Conservation (phyloP, 768 basidiomycete species). For the Suillus alpinus region DNA sequence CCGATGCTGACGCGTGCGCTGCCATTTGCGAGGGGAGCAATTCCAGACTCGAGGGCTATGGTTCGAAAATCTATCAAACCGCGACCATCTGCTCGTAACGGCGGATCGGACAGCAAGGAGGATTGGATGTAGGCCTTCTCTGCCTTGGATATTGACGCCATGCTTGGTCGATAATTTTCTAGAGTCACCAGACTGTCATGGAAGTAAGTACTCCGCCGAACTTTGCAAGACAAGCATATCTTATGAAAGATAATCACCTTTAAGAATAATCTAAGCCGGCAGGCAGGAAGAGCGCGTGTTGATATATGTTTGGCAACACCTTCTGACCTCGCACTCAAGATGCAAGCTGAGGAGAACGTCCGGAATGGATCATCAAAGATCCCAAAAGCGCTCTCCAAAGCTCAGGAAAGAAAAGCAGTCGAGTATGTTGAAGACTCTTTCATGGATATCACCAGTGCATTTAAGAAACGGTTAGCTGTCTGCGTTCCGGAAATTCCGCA, state of each 20-base stretch:
- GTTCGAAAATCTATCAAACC: conserved; percentile 61
- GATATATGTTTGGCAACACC: conserved; percentile 15
- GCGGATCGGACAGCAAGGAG: conserved; percentile 54
- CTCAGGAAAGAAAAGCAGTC: conserved; percentile 63
- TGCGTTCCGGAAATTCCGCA: background rate
- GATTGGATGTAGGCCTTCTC: conserved; percentile 75
- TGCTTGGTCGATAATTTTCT: conserved; percentile 3
- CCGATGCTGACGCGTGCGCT: conserved; percentile 79
- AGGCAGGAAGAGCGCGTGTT: conserved; percentile 11
- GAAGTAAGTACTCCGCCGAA: background rate
- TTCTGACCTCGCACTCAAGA: conserved; percentile 3
- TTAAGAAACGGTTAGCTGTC: conserved; percentile 69
- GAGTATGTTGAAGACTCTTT: conserved; percentile 66
- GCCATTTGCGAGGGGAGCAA: conserved; percentile 80
- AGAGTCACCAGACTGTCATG: background rate
- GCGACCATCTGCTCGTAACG: conserved; percentile 79
- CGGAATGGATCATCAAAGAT: background rate
- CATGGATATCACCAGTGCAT: conserved; percentile 62
- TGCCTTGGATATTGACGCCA: conserved; percentile 59
- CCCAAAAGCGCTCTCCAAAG: conserved; percentile 38
- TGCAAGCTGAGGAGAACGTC: conserved; percentile 1
- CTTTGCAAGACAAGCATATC: background rate
- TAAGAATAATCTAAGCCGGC: background rate
- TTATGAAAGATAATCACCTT: background rate
- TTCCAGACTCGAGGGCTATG: conserved; percentile 72